Base-by-base conservation (phyloP, 2,329 filamentous ascomycete genomes). In the Diaporthe longicolla region DNA sequence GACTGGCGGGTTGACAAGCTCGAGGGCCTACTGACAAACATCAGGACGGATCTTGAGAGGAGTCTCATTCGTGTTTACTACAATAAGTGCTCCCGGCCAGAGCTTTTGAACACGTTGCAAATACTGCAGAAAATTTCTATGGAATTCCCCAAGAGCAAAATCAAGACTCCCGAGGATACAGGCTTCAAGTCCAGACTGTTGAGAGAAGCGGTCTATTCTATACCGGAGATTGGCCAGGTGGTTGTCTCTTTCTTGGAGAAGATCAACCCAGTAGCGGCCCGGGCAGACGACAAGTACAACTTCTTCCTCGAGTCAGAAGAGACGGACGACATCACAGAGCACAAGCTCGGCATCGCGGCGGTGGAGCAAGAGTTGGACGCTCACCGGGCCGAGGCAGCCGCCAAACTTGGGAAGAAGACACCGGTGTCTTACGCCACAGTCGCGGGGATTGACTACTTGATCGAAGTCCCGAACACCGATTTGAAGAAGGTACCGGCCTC, bases 31-130 rank as follows among this genome's bases (percentile, higher is more conserved):
- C 87, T 99, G 1, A 86, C 88, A 35, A 93, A 89, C 74, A 92
- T 93, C 75, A 94, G 89, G 80, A 91, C 90, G 8, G 97, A 99
- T 80, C 90, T 99, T 8, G 97, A 99, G 83, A 95, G 97, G 78
- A 97, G 94, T 75, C 87, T 99, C 59, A 95, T 98, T 79, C 91
- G 97, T 58, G 97, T 99, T 74, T 99, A 98, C 85, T 99, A 99
- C 83, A 95, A 95, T 66, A 98, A 97, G 84, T 98, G 95, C 82
- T 93, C 94, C 0, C 92, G 97, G 0, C 93, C 95, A 0, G 97
- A 99, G 82, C 90, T 99, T 5, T 87, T 98, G 2, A 91, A 90
- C 0, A 93, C 97, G 6, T 87, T 99, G 1, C 95, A 98, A 82
- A 93, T 94, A 0, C 87, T 99, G 73, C 95, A 98, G 79, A 90